A percentile compares a stretch with the other conserved stretches of the same genome.
phyloP scores from a whole-genome alignment of 2,329 filamentous ascomycete genomes.

The Cladophialophora immunda region DNA sequence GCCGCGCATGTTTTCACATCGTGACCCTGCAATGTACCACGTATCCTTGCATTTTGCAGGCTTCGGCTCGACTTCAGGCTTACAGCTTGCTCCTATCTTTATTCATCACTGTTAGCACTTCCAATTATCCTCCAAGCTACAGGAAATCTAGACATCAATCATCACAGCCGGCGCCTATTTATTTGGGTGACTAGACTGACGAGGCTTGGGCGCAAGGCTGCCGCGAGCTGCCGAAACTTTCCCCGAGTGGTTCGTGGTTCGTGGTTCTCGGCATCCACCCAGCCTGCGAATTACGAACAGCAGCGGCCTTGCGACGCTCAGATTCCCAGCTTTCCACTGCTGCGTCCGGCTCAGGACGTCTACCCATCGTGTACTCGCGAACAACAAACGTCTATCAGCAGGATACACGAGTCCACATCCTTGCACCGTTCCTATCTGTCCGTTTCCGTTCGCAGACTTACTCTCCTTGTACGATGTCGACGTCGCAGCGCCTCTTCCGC shows the following conservation, averaged over 20 bases:
- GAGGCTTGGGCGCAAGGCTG: neutral
- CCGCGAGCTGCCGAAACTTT: neutral
- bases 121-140: neutral
- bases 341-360: neutral
- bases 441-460: too few species aligned
- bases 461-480: constrained; percentile 22
- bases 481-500: constrained; percentile 68
- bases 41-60: neutral
- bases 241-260: constrained; percentile 13
- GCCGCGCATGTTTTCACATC: neutral
- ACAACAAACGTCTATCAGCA: neutral
- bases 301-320: neutral
- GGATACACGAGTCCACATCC: neutral
- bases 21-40: neutral
- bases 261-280: neutral
- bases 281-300: constrained; percentile 19
- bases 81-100: neutral
- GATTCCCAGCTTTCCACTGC: constrained; percentile 10
- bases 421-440: neutral
- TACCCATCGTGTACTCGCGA: neutral
- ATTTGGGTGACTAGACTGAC: neutral
- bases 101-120: neutral
- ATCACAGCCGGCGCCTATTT: neutral
- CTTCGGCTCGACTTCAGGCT: neutral
- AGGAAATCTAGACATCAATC: neutral